These are phyloP conservation scores for Zygnema cylindricum DNA, from an alignment of 139 green algal species.

Conservation along the genomic window DNA sequence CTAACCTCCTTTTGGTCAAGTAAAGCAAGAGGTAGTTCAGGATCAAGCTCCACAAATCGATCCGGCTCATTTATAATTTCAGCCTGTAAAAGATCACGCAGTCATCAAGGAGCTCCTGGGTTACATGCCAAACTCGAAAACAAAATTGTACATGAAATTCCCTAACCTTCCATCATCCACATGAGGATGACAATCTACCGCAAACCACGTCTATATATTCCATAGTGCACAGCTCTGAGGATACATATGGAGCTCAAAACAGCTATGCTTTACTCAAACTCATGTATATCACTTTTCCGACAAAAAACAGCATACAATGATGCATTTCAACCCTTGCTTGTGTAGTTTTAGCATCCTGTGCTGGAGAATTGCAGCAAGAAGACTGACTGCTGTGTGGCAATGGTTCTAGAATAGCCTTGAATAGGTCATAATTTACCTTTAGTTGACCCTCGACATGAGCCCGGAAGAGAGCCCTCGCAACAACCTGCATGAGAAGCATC, in stretches of 20 bases:
- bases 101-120: neutral
- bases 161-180: neutral
- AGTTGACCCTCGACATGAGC: slow-evolving; percentile 93
- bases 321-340: too few relatives aligned
- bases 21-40: slow-evolving; percentile 83
- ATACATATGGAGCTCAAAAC: too few relatives aligned
- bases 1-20: slow-evolving; percentile 81
- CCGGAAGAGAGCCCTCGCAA: slow-evolving; percentile 84
- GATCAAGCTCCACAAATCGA: slow-evolving; percentile 84
- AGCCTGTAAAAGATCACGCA: slow-evolving; percentile 44
- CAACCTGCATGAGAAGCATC: slow-evolving; percentile 48
- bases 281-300: too few relatives aligned
- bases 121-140: slow-evolving; percentile 8
- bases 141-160: neutral
- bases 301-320: too few relatives aligned
- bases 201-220: neutral
- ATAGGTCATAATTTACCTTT: slow-evolving; percentile 73
- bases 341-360: too few relatives aligned
- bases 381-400: too few relatives aligned
- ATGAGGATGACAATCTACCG: neutral
- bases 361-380: too few relatives aligned
- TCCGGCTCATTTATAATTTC: slow-evolving; percentile 87
- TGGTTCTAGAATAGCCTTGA: too few relatives aligned
- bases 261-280: too few relatives aligned
- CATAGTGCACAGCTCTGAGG: too few relatives aligned